Percentiles rank a stretch among this genome's conserved stretches.
These are phyloP conservation scores for Hypocreales sp. DNA, from an alignment of 2,329 filamentous ascomycete genomes.

Conservation along the genomic window DNA sequence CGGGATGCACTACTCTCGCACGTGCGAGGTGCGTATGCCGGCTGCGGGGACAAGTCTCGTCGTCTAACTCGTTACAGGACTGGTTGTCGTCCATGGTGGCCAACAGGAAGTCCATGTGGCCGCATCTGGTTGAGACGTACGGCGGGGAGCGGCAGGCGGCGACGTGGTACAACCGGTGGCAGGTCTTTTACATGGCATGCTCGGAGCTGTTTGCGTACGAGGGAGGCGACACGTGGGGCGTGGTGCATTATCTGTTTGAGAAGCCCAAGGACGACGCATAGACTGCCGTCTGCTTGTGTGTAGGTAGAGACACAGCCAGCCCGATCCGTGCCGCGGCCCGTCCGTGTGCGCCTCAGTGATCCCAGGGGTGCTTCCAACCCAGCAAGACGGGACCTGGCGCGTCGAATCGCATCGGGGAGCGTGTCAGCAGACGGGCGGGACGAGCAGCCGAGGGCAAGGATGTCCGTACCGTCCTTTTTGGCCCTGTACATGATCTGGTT, in stretches of 20 bases:
- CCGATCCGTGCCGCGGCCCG: too few relatives aligned
- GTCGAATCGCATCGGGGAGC: too few relatives aligned
- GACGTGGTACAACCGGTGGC: slow-evolving; percentile 56
- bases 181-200: slow-evolving; percentile 59
- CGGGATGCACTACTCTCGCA: slow-evolving; percentile 52
- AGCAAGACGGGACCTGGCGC: slow-evolving; percentile 55
- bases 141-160: slow-evolving; percentile 39
- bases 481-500: slow-evolving; percentile 82
- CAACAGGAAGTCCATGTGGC: slow-evolving; percentile 46
- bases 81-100: slow-evolving; percentile 46
- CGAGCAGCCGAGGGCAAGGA: too few relatives aligned
- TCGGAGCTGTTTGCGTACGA: slow-evolving; percentile 53
- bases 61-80: slow-evolving; percentile 20
- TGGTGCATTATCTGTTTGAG: slow-evolving; percentile 51
- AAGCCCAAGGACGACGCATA: slow-evolving; percentile 23
- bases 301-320: too few relatives aligned
- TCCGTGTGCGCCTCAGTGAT: too few relatives aligned
- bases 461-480: slow-evolving; percentile 68
- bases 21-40: slow-evolving; percentile 40
- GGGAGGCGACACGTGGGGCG: slow-evolving; percentile 52
- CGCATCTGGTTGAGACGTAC: slow-evolving; percentile 48
- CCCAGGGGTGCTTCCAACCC: slow-evolving; percentile 94
- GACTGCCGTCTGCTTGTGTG: neutral
- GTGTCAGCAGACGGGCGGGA: too few relatives aligned
- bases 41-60: neutral